Evolutionary conservation across 2,329 filamentous ascomycete genomes (phyloP).

Genomic region (Beauveria varroae): DNA sequence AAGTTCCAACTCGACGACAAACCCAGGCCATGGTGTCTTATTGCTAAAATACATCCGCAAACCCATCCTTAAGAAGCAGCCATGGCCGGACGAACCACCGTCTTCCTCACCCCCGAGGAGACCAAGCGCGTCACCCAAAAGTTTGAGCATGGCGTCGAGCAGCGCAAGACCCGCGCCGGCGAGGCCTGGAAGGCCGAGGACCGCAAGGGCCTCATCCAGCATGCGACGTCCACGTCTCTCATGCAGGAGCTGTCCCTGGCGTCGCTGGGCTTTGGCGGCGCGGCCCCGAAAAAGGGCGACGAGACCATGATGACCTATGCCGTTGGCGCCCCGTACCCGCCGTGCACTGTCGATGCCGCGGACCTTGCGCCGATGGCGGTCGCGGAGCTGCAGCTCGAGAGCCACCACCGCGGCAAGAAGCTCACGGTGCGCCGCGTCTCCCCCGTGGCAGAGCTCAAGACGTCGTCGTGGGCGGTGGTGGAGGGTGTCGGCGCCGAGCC

Average conservation of each 20-base stretch:
- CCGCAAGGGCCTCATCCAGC: conserved; percentile 15
- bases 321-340: conserved; percentile 20
- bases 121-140: conserved; percentile 21
- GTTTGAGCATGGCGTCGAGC: conserved; percentile 16
- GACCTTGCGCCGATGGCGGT: conserved; percentile 20
- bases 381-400: conserved; percentile 21
- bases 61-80: not conserved
- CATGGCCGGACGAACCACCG: conserved; percentile 20
- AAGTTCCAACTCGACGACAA: not conserved
- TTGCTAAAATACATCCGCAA: not conserved
- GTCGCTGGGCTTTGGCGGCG: conserved; percentile 13
- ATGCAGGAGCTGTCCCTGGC: conserved; percentile 25
- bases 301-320: conserved; percentile 22
- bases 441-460: conserved; percentile 18
- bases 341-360: conserved; percentile 15
- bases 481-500: conserved; percentile 20
- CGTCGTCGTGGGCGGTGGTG: conserved; percentile 25
- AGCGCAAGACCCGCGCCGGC: conserved; percentile 17
- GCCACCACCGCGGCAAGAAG: conserved; percentile 21
- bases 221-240: conserved; percentile 22
- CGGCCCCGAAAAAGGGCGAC: conserved; percentile 11
- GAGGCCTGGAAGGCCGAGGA: conserved; percentile 17
- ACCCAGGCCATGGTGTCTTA: not conserved
- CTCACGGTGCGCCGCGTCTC: conserved; percentile 22
- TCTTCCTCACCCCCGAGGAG: conserved; percentile 26